A percentile compares a stretch with the other conserved stretches of the same genome.
These are phyloP conservation scores for Mitragyna speciosa DNA, from an alignment of 257 asterid genomes.

Conservation along the genomic window DNA sequence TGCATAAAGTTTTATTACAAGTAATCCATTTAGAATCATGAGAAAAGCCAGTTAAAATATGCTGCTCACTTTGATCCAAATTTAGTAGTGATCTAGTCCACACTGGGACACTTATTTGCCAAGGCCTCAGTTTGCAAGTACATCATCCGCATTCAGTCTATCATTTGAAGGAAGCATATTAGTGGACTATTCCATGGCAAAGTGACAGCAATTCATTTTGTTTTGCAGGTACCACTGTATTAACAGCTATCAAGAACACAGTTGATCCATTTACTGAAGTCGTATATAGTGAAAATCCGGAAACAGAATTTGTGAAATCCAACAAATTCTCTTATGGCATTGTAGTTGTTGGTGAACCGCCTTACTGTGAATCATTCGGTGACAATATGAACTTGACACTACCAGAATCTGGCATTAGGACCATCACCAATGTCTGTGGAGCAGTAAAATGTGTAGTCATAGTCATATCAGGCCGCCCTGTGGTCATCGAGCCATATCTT, in stretches of 20 bases:
- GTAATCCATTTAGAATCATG: background rate
- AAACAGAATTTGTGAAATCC: constrained; percentile 26
- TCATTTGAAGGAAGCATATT: too few species aligned
- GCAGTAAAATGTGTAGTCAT: constrained; percentile 46
- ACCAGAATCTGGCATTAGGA: constrained; percentile 34
- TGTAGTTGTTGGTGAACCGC: constrained; percentile 53
- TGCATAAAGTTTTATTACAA: background rate
- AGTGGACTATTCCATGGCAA: background rate
- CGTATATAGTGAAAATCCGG: constrained; percentile 36
- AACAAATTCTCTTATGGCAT: constrained; percentile 48
- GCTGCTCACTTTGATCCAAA: background rate
- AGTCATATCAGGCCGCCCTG: constrained; percentile 52
- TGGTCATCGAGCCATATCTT: constrained; percentile 47
- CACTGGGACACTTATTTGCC: background rate
- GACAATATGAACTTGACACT: constrained; percentile 47
- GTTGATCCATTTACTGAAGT: constrained; percentile 52
- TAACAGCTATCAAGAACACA: constrained; percentile 42
- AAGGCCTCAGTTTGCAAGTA: too few species aligned
- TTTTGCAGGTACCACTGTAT: constrained; percentile 32
- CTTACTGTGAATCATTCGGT: constrained; percentile 48
- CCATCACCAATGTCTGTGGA: constrained; percentile 41
- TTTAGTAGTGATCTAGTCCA: too few species aligned
- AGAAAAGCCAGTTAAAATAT: background rate
- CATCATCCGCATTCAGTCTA: too few species aligned
- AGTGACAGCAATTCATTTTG: background rate